phyloP scores from a whole-genome alignment of 2,329 filamentous ascomycete genomes.

The Diaporthe aspalathi region DNA sequence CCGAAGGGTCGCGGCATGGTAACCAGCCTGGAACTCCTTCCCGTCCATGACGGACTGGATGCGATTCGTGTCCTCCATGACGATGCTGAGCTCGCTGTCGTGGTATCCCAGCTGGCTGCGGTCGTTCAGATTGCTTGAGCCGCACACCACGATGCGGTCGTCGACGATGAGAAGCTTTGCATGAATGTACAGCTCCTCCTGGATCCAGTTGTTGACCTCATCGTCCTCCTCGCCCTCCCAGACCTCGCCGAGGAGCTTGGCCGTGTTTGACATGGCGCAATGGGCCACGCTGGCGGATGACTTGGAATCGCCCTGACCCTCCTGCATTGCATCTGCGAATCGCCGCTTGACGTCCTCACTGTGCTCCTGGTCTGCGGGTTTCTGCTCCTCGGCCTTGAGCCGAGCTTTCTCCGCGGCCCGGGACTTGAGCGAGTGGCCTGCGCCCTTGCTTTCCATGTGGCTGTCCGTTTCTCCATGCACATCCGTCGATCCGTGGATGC shows the following conservation, averaged over 20 bases:
- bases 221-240: conserved; percentile 82
- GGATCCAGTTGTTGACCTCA: conserved; percentile 89
- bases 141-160: conserved; percentile 85
- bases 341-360: conserved; percentile 60
- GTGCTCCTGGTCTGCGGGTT: conserved; percentile 53
- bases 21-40: conserved; percentile 79
- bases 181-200: conserved; percentile 97
- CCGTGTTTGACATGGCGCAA: conserved; percentile 80
- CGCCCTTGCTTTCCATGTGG: conserved; percentile 58
- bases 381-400: conserved; percentile 47
- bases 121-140: conserved; percentile 92
- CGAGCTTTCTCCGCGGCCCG: conserved; percentile 49
- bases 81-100: conserved; percentile 89
- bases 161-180: conserved; percentile 91
- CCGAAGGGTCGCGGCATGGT: conserved; percentile 83
- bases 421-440: conserved; percentile 47
- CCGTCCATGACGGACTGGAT: conserved; percentile 84
- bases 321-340: conserved; percentile 63
- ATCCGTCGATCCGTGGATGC: conserved; percentile 71
- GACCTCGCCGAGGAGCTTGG: conserved; percentile 71
- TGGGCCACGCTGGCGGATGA: conserved; percentile 72
- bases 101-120: conserved; percentile 88
- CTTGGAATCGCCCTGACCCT: conserved; percentile 50
- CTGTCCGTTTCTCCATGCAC: conserved; percentile 58
- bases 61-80: conserved; percentile 84